phyloP scores from a whole-genome alignment of 2,329 filamentous ascomycete species.

The Gaeumannomyces sp. region DNA sequence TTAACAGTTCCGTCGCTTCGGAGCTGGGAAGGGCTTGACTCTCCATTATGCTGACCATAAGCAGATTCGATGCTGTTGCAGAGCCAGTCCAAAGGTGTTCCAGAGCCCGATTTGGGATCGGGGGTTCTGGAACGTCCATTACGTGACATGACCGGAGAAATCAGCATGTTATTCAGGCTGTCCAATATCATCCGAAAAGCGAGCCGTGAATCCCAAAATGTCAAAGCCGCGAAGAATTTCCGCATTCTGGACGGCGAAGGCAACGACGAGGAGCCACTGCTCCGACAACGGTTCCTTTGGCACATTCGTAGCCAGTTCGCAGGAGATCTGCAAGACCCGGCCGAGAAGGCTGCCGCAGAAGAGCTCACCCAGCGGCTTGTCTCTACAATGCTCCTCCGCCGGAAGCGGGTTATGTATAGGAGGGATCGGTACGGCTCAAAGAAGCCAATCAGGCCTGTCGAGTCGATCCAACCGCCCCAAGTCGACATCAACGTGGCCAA shows the following conservation, averaged over 20 bases:
- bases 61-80: background rate
- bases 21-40: background rate
- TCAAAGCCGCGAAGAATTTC: background rate
- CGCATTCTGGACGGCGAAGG: background rate
- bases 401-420: background rate
- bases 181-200: background rate
- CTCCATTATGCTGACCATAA: background rate
- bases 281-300: background rate
- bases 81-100: background rate
- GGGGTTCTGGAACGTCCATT: background rate
- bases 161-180: slow-evolving; percentile 3
- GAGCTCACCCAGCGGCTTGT: background rate
- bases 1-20: background rate
- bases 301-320: background rate
- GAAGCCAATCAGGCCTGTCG: background rate
- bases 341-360: background rate
- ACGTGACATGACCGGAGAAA: background rate
- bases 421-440: background rate
- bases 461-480: background rate
- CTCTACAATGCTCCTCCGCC: background rate
- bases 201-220: background rate
- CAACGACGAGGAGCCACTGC: background rate
- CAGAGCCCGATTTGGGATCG: background rate
- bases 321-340: background rate
- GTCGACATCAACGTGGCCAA: background rate